Evolutionary conservation across 768 basidiomycete genomes (phyloP), one percentile per base, ranked within the genome.

Genomic region (Pisolithus tinctorius): DNA sequence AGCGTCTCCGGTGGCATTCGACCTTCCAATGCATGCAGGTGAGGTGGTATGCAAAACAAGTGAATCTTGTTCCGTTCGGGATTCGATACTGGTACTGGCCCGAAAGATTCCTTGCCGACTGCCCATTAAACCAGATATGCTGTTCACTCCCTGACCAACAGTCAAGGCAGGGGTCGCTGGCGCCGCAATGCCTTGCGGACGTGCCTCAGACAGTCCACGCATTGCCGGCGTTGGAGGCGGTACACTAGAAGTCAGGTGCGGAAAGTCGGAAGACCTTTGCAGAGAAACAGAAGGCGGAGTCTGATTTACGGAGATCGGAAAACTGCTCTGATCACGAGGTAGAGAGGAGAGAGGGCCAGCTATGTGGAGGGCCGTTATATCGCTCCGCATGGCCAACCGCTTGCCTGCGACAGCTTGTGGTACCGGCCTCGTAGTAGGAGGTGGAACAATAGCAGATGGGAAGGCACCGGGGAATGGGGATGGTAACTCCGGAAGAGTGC

Each of bases 121-220:
- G 23, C 76, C 68, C 25, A 75, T 73, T 60, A 83, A 79, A 30
- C 78, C 76, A 53, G 77, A 70, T 2, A 74, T 77, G 0, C 77
- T 76, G 8, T 79, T 71, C 17, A 77, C 69, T 6, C 72, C 72
- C 36, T 69, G 59, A n/a, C 52, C 30, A 30, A 73, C 66, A 0
- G 83, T 76, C 60, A 80, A 87, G 3, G 86, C 83, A 1, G 88
- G 87, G 4, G 84, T 89, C 41, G 74, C 73, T 0, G 85, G 80
- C 1, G 57, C 58, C 49, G 58, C 55, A 51, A 60, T 60, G 8
- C 58, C 47, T 30, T 60, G 66, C 1, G 51, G 38, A 0, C 34
- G 47, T n/a, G 54, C 37, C 14, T 60, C 48, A 57, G 61, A 6
- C 59, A 59, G 37, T 17, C 52, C 45, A 23, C 34, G 34, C 34